Evolutionary conservation across 139 green algal species (phyloP), one percentile per base, ranked within the genome.

Genomic region (Gonium pectorale): DNA sequence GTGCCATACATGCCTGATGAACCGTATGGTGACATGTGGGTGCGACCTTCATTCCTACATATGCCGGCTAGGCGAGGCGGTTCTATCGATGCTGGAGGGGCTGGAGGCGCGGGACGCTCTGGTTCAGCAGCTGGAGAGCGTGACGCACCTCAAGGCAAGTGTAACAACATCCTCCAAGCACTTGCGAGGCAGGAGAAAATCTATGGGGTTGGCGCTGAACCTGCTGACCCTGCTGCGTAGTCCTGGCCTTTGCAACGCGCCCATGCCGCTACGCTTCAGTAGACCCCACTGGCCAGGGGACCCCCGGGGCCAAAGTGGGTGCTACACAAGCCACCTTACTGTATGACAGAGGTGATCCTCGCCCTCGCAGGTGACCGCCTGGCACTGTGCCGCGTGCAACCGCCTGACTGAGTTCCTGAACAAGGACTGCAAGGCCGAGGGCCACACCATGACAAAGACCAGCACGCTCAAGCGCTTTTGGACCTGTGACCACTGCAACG

Each of bases 401-500:
- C 51, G 54, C 3, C 73, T 90, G 64, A 56, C 22, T 8, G 86
- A 90, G 64, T 67, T 38, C 44, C 26, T 67, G n/a, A 31, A 83
- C 59, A 56, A 73, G 29, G 33, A 71, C 41, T 90, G 86, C 67
- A 19, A 29, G 11, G 35, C 69, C 17, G 70, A 79, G 19, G 70
- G 68, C 51, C 86, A 90, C 80, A 66, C 5, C 4, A 27, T 85
- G 26, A 85, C 60, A 17, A 80, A 80, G n/a, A 72, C 86, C 37
- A 82, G 29, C 35, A 78, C 74, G 17, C 77, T 81, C 35, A 90
- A 90, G 67, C 86, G 86, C 67, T 90, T 80, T 49, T 90, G 86
- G 86, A 74, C 29, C 6, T 90, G 86, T 75, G 49, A 63, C 66
- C 86, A 90, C 56, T 90, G 86, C 81, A 87, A 90, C 68, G 80